phyloP scores from a whole-genome alignment of 2,329 filamentous ascomycete species.

The Trichophyton rubrum region DNA sequence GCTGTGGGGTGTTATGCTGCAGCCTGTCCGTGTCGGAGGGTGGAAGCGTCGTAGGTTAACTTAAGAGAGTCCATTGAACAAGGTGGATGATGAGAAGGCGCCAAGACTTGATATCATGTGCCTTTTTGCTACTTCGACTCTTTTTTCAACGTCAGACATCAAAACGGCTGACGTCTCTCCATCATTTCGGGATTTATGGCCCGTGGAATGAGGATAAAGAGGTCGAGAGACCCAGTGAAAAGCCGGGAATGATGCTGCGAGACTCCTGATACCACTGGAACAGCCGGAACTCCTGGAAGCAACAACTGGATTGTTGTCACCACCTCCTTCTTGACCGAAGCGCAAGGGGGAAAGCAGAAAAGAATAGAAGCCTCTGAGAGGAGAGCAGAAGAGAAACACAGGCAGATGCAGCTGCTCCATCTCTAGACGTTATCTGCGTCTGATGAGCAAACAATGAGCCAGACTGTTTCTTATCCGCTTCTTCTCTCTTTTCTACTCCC shows the following conservation, averaged over 20 bases:
- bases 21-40: background rate
- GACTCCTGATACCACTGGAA: background rate
- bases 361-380: background rate
- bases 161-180: background rate
- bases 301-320: background rate
- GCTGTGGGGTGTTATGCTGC: background rate
- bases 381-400: background rate
- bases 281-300: background rate
- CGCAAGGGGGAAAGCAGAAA: background rate
- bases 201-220: background rate
- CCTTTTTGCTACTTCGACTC: background rate
- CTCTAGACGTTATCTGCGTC: too few species aligned
- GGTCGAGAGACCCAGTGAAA: background rate
- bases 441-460: background rate
- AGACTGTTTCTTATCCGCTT: background rate
- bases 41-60: background rate
- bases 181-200: background rate
- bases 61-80: background rate
- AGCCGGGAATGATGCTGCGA: background rate
- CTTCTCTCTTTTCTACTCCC: background rate
- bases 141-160: background rate
- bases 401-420: background rate
- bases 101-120: slow-evolving; percentile 1
- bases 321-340: background rate
- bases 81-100: background rate